Evolutionary conservation across 352 stramenopile genomes (phyloP).

Genomic region (Globisporangium splendens): DNA sequence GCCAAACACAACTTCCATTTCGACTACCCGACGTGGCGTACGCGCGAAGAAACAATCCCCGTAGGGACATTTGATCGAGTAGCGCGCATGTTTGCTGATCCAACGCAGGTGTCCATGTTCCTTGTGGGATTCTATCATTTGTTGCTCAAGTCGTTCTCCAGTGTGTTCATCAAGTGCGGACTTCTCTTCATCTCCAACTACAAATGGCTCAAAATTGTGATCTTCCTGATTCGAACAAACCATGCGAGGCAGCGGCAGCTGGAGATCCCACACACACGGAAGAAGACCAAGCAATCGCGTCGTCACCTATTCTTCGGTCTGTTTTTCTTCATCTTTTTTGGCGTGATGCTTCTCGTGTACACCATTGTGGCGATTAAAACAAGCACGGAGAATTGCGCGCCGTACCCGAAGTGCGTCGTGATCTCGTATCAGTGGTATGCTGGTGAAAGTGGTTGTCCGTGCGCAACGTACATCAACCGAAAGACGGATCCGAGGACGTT

Average conservation of each 20-base stretch:
- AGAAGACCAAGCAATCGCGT: slow-evolving; percentile 18
- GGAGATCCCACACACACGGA: slow-evolving; percentile 6
- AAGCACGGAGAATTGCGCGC: slow-evolving; percentile 24
- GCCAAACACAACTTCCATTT: slow-evolving; percentile 36
- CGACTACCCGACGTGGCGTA: slow-evolving; percentile 28
- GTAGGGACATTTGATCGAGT: slow-evolving; percentile 33
- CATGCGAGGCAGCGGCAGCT: slow-evolving; percentile 13
- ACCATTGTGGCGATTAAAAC: slow-evolving; percentile 21
- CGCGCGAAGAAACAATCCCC: slow-evolving; percentile 22
- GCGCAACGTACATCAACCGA: slow-evolving; percentile 36
- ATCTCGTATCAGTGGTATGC: slow-evolving; percentile 41
- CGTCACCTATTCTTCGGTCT: slow-evolving; percentile 30
- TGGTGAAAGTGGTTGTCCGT: slow-evolving; percentile 21
- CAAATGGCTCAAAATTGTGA: slow-evolving; percentile 49
- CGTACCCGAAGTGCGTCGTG: slow-evolving; percentile 31
- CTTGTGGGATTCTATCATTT: slow-evolving; percentile 30
- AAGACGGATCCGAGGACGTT: slow-evolving; percentile 23
- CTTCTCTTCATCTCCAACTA: slow-evolving; percentile 39
- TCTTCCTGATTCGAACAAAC: slow-evolving; percentile 26
- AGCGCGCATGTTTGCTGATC: slow-evolving; percentile 29
- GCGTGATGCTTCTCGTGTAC: slow-evolving; percentile 26
- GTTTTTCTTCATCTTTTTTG: slow-evolving; percentile 37
- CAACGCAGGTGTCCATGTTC: slow-evolving; percentile 31
- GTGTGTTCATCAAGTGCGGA: slow-evolving; percentile 33
- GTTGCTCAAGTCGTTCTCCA: slow-evolving; percentile 25